Percentiles rank a stretch among this genome's conserved stretches.
phyloP scores from a whole-genome alignment of 495 filamentous ascomycete species.

The Baudoinia panamericana region DNA sequence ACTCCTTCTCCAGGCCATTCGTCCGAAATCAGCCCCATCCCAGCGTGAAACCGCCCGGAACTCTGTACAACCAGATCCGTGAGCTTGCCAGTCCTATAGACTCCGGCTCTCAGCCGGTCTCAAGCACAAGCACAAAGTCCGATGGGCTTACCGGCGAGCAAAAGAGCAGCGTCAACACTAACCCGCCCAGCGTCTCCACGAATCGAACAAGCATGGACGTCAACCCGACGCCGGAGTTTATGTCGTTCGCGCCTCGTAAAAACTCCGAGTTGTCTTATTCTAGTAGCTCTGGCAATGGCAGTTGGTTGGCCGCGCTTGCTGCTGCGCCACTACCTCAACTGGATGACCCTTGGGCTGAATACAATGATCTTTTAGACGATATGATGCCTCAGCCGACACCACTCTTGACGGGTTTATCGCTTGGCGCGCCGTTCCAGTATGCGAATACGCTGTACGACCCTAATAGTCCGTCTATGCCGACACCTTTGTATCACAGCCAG shows the following conservation, averaged over 20 bases:
- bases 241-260: conserved; percentile 59
- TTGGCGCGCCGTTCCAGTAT: conserved; percentile 24
- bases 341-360: conserved; percentile 93
- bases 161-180: conserved; percentile 23
- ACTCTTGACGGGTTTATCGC: conserved; percentile 16
- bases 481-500: conserved; percentile 5
- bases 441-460: conserved; percentile 8
- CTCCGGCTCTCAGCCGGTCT: conserved; percentile 14
- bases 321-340: conserved; percentile 39
- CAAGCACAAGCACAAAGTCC: conserved; percentile 15
- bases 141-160: conserved; percentile 7
- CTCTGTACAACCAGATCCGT: conserved; percentile 19
- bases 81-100: conserved; percentile 20
- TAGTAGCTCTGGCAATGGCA: conserved; percentile 51
- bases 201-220: conserved; percentile 16
- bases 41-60: conserved; percentile 28
- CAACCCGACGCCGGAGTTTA: conserved; percentile 38
- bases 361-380: conserved; percentile 76
- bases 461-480: conserved; percentile 3
- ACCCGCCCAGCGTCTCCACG: conserved; percentile 22
- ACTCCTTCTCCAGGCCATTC: conserved; percentile 80
- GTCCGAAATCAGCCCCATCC: conserved; percentile 34
- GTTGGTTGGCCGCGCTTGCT: conserved; percentile 23
- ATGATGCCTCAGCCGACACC: conserved; percentile 36
- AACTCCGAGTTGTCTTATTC: conserved; percentile 55